Base-by-base conservation (phyloP, 2,329 filamentous ascomycete genomes). In the Claviceps digitariae region DNA sequence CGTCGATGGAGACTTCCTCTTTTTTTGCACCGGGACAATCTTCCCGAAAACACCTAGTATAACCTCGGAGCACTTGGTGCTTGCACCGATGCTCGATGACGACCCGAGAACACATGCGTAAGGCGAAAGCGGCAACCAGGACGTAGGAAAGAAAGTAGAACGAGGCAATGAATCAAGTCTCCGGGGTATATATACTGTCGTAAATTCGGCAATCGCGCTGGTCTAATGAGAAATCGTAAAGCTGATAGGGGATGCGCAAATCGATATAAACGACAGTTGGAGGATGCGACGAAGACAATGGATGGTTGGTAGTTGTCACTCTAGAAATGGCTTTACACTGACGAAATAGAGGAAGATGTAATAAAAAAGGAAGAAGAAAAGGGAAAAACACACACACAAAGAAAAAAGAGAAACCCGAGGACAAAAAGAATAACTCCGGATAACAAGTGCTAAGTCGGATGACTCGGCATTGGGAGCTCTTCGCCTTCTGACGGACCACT, bases 11-110 rank as follows among this genome's bases (percentile, higher is more conserved):
- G 6, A 68, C 55, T 27, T 67, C 65, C 29, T 69, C 66, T 23
- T 57, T 61, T 29, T 62, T 60, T 2, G 43, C 21, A 27, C 61
- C 64, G 0, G 61, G 52, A 52, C 68, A 70, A 25, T 63, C 54
- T 6, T 63, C 61, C 44, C 57, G 55, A 51, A 64, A 69, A 59
- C 68, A 70, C 56, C 62, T 60, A 12, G 68, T 68, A 50, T 63
- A 65, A 48, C 68, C 68, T 29, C 68, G 60, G 41, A 61, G 57
- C 45, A 68, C 62, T 44, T 60, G 63, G 58, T 70, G 68, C 52
- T 66, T 64, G 61, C 68, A 70, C 53, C 60, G 60, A 54, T 70
- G 66, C 52, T 69, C 63, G 56, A 68, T 59, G 34, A 67, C 27
- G 44, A 59, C 63, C 44, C 59, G 63, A 48, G 61, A 63, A 54